phyloP scores from a whole-genome alignment of 495 filamentous ascomycete species.

The Penicillium egyptiacum region DNA sequence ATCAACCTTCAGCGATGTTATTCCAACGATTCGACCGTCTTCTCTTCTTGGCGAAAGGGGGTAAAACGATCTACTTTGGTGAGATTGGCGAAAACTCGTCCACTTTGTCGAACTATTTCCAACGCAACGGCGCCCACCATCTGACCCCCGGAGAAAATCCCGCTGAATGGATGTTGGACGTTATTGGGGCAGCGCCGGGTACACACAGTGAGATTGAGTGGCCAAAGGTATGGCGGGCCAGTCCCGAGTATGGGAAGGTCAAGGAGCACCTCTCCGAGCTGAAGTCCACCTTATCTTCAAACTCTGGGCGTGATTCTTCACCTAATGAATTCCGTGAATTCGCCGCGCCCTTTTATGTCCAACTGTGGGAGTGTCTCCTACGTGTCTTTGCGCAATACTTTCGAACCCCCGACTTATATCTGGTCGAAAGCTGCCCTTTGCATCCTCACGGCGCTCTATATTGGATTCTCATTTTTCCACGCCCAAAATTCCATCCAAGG shows the following conservation, averaged over 20 bases:
- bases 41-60: constrained; percentile 69
- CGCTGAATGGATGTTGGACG: constrained; percentile 83
- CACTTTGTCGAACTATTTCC: constrained; percentile 70
- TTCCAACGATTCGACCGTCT: constrained; percentile 84
- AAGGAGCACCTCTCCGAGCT: background rate
- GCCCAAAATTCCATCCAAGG: constrained; percentile 72
- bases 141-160: constrained; percentile 55
- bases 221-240: background rate
- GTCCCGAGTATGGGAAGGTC: background rate
- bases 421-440: constrained; percentile 59
- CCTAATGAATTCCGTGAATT: constrained; percentile 35
- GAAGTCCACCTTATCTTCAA: background rate
- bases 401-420: constrained; percentile 58
- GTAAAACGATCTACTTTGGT: constrained; percentile 71
- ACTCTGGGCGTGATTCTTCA: background rate
- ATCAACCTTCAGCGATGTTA: constrained; percentile 80
- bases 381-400: constrained; percentile 60
- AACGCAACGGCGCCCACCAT: constrained; percentile 30
- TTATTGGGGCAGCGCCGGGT: constrained; percentile 47
- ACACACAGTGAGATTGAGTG: background rate
- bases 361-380: constrained; percentile 51
- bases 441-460: constrained; percentile 62
- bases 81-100: constrained; percentile 74
- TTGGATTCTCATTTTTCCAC: constrained; percentile 89
- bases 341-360: constrained; percentile 54